These are phyloP conservation scores for Diphasiastrum complanatum DNA, from an alignment of 83 land plant species.

Conservation along the genomic window DNA sequence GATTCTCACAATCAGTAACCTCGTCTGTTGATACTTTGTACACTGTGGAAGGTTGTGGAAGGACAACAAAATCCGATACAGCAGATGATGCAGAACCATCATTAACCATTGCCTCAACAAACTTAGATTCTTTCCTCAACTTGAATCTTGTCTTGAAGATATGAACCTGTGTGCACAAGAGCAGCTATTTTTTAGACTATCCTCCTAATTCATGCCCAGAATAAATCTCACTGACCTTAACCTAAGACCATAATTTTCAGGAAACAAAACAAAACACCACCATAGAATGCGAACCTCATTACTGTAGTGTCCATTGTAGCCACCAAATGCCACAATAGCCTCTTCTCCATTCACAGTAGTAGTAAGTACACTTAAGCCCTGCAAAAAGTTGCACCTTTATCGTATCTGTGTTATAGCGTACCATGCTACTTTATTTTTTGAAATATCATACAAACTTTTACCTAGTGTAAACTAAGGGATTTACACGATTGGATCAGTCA, in stretches of 20 bases:
- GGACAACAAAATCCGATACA: constrained; percentile 21
- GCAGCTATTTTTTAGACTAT: no score
- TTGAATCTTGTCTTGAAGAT: constrained; percentile 69
- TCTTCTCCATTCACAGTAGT: constrained; percentile 64
- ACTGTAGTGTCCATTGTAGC: constrained; percentile 91
- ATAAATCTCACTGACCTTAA: no score
- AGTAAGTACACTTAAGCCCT: constrained; percentile 80
- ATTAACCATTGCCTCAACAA: constrained; percentile 21
- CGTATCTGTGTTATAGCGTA: no score
- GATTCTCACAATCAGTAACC: constrained; percentile 38
- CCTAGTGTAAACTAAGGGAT: no score
- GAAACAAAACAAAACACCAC: background rate
- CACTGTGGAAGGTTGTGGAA: constrained; percentile 41
- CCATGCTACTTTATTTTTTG: no score
- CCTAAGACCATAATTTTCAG: background rate
- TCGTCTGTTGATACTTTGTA: no score
- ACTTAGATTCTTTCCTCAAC: constrained; percentile 38
- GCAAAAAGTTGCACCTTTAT: no score
- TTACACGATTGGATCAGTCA: no score
- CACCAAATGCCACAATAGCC: constrained; percentile 80
- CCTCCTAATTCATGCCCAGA: no score
- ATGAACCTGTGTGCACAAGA: constrained; percentile 54
- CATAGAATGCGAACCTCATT: constrained; percentile 69
- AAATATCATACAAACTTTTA: no score
- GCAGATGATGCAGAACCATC: constrained; percentile 37